Base-by-base conservation (phyloP, 1,284 basidiomycete genomes). In the Taiwanofungus camphoratus region DNA sequence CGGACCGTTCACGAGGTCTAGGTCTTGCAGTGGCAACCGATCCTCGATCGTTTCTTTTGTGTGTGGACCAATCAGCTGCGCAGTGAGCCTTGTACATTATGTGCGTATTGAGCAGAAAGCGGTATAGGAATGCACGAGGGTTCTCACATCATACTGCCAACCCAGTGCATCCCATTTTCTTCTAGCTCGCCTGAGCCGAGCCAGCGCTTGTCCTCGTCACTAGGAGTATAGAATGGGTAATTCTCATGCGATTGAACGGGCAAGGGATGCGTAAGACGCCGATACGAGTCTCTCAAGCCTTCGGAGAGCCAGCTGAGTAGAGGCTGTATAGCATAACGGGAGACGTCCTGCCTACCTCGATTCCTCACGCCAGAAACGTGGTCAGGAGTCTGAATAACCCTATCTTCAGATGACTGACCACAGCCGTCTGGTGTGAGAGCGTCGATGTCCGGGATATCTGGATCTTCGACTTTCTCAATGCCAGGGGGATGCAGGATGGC, bases 221-320 rank as follows among this genome's bases (percentile, higher is more conserved):
- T 77, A 0, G 77, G 71, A 5, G 86, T 87, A 55, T 74, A 79
- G 53, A 80, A 79, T 5, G 87, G 87, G 61, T 87, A 89, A 39
- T 80, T 74, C 8, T 59, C 54, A 57, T 85, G 75, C 2, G 65
- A 67, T 18, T 51, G 50, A 7, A 73, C 66, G 24, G 87, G 84
- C 18, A 71, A 58, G 6, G 86, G 86, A 46, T 74, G 67, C 13
- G 61, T 69, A 42, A 85, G 60, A 16, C 65, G 70, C 20, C 59
- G 54, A 41, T 61, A 62, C 3, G 49, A n/a, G n/a, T n/a, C n/a
- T n/a, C n/a, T n/a, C n/a, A n/a, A n/a, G n/a, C n/a, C n/a, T n/a
- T n/a, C n/a, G n/a, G n/a, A n/a, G n/a, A n/a, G n/a, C n/a, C n/a
- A n/a, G n/a, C n/a, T n/a, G n/a, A n/a, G n/a, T n/a, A n/a, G n/a